phyloP scores from a whole-genome alignment of 768 basidiomycete species.

The Calocybe gangraenosa region DNA sequence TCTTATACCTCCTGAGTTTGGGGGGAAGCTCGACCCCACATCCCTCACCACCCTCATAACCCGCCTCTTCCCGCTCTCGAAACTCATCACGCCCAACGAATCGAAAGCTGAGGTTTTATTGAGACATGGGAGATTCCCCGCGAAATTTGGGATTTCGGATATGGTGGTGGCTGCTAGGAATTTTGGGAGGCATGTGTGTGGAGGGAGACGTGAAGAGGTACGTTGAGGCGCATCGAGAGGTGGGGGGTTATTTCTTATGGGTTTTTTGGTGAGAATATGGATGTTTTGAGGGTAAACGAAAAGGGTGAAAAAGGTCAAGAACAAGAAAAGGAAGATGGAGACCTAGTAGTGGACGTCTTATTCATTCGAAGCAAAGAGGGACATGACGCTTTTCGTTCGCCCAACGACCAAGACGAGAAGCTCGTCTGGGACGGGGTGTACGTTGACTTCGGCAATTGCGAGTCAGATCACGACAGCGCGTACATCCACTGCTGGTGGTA shows the following conservation, averaged over 20 bases:
- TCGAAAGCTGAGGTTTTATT: slow-evolving; percentile 73
- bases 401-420: slow-evolving; percentile 63
- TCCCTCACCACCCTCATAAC: slow-evolving; percentile 57
- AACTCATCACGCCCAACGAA: slow-evolving; percentile 82
- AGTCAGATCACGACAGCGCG: slow-evolving; percentile 61
- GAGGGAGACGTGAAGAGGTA: slow-evolving; percentile 41
- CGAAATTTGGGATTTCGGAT: slow-evolving; percentile 43
- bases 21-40: slow-evolving; percentile 58
- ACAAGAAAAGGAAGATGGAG: too few species aligned
- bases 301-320: too few species aligned
- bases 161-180: slow-evolving; percentile 56
- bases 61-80: slow-evolving; percentile 67
- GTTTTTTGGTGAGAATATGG: slow-evolving; percentile 54
- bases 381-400: slow-evolving; percentile 50
- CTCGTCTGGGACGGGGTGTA: slow-evolving; percentile 94
- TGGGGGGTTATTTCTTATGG: slow-evolving; percentile 41
- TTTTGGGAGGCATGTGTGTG: slow-evolving; percentile 66
- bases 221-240: slow-evolving; percentile 19
- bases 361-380: slow-evolving; percentile 29
- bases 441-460: slow-evolving; percentile 79
- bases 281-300: slow-evolving; percentile 50
- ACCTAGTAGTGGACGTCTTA: slow-evolving; percentile 69
- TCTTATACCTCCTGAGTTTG: slow-evolving; percentile 62
- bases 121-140: slow-evolving; percentile 26
- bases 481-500: too few species aligned